These are phyloP conservation scores for Melastoma malabathricum DNA, from an alignment of 345 rosid species.

Conservation along the genomic window DNA sequence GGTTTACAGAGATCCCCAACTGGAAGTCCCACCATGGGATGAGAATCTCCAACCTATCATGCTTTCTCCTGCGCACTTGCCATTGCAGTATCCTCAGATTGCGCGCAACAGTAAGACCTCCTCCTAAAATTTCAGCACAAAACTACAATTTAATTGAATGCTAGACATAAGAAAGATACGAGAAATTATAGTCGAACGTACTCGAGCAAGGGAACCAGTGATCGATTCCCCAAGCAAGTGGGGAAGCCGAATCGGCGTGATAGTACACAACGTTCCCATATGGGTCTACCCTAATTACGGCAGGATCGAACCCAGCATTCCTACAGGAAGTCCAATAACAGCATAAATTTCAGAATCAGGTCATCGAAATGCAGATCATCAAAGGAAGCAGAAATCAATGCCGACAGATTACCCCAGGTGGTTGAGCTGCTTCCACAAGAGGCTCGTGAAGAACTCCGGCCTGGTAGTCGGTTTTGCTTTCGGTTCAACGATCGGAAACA, in stretches of 20 bases:
- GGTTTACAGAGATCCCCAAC: slow-evolving; percentile 77
- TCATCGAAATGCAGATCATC: too few species aligned
- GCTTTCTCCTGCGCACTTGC: slow-evolving; percentile 84
- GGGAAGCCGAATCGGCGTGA: slow-evolving; percentile 93
- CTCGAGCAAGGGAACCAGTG: slow-evolving; percentile 97
- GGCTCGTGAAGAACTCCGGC: slow-evolving; percentile 51
- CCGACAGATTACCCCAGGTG: slow-evolving; percentile 55
- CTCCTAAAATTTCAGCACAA: slow-evolving; percentile 36
- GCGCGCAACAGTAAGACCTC: slow-evolving; percentile 88
- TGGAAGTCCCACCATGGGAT: slow-evolving; percentile 99
- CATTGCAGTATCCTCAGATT: slow-evolving; percentile 81
- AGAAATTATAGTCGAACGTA: slow-evolving; percentile 11
- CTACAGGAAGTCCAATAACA: slow-evolving; percentile 19
- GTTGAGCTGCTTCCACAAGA: slow-evolving; percentile 87
- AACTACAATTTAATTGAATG: neutral
- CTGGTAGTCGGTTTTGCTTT: slow-evolving; percentile 57
- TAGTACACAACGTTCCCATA: slow-evolving; percentile 82
- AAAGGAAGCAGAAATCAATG: neutral
- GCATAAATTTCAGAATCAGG: neutral
- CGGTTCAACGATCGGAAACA: slow-evolving; percentile 63
- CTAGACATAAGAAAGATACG: neutral
- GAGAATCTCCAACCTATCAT: slow-evolving; percentile 61
- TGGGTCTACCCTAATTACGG: slow-evolving; percentile 66
- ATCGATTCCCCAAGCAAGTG: slow-evolving; percentile 91
- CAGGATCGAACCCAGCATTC: slow-evolving; percentile 96